Evolutionary conservation across 2,329 filamentous ascomycete genomes (phyloP).

Genomic region (Monilinia polystroma): DNA sequence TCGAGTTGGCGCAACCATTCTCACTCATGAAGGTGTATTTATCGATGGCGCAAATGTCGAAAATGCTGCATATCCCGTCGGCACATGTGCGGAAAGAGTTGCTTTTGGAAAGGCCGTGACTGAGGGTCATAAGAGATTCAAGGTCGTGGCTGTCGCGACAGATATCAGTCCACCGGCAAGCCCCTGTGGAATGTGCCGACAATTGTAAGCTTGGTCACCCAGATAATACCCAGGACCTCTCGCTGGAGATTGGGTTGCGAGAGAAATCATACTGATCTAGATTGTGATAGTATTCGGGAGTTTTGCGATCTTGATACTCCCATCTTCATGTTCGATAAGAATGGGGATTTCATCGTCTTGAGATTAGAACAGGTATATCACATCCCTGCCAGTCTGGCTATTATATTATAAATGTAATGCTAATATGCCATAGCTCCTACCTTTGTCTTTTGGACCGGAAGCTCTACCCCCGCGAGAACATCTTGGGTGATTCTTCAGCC

Average conservation of each 20-base stretch:
- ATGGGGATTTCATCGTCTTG: conserved; percentile 69
- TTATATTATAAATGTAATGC: too few relatives aligned
- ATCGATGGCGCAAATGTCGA: conserved; percentile 81
- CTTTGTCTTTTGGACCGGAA: conserved; percentile 22
- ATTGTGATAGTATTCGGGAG: conserved; percentile 66
- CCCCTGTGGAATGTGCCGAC: conserved; percentile 94
- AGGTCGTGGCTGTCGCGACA: conserved; percentile 81
- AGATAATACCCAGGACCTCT: not conserved
- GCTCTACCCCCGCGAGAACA: conserved; percentile 12
- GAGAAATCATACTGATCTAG: not conserved
- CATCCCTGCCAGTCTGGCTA: not conserved
- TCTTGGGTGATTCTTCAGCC: not conserved
- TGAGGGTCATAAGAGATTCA: conserved; percentile 51
- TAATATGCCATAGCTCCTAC: conserved; percentile 1
- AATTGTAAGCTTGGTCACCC: conserved; percentile 62
- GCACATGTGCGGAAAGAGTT: conserved; percentile 94
- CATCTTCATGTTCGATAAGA: conserved; percentile 89
- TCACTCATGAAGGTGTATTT: conserved; percentile 54
- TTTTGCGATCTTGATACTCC: conserved; percentile 69
- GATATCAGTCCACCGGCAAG: conserved; percentile 68
- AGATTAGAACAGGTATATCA: conserved; percentile 59
- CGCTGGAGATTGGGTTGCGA: not conserved
- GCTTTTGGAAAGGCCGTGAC: conserved; percentile 78
- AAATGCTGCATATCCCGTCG: conserved; percentile 86
- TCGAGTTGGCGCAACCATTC: conserved; percentile 80